A percentile compares a stretch with the other conserved stretches of the same genome.
Conservation (phyloP, 1,284 basidiomycete species). For the Sporisorium iseilematis-ciliati region DNA sequence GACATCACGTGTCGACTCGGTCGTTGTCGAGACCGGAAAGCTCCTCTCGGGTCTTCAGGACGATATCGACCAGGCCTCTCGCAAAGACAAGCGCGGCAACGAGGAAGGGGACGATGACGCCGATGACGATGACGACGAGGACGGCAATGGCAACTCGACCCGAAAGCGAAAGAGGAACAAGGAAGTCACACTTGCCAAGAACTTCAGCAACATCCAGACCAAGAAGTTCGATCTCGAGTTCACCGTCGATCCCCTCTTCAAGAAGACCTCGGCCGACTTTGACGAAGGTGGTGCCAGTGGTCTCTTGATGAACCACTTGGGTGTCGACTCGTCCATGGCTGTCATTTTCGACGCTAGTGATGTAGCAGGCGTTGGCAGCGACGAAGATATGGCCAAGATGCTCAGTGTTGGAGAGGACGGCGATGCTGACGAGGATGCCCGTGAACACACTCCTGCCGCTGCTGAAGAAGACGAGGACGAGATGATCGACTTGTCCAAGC, state of each 20-base stretch:
- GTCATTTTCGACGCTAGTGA: slow-evolving; percentile 98
- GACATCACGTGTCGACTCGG: slow-evolving; percentile 97
- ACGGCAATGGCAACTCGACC: slow-evolving; percentile 77
- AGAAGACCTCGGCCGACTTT: slow-evolving; percentile 97
- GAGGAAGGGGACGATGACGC: slow-evolving; percentile 72
- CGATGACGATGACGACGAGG: slow-evolving; percentile 71
- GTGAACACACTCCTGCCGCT: slow-evolving; percentile 18
- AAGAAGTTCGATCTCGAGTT: slow-evolving; percentile 83
- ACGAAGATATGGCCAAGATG: slow-evolving; percentile 71
- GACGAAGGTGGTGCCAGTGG: slow-evolving; percentile 98
- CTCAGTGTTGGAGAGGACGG: slow-evolving; percentile 40
- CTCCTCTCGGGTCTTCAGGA: slow-evolving; percentile 88
- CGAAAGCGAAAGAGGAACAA: slow-evolving; percentile 70
- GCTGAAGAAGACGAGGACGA: slow-evolving; percentile 29
- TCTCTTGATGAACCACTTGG: slow-evolving; percentile 71
- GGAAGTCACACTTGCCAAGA: slow-evolving; percentile 67
- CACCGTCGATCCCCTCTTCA: slow-evolving; percentile 94
- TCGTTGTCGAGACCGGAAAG: slow-evolving; percentile 96
- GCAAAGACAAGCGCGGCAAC: slow-evolving; percentile 55
- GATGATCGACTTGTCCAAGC: slow-evolving; percentile 52
- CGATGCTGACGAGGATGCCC: slow-evolving; percentile 18
- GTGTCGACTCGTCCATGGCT: slow-evolving; percentile 83
- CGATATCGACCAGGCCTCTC: slow-evolving; percentile 60
- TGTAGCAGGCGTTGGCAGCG: slow-evolving; percentile 81
- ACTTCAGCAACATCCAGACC: slow-evolving; percentile 79